Base-by-base conservation (phyloP, 2,329 filamentous ascomycete species). In the Achaetomium macrosporum region DNA sequence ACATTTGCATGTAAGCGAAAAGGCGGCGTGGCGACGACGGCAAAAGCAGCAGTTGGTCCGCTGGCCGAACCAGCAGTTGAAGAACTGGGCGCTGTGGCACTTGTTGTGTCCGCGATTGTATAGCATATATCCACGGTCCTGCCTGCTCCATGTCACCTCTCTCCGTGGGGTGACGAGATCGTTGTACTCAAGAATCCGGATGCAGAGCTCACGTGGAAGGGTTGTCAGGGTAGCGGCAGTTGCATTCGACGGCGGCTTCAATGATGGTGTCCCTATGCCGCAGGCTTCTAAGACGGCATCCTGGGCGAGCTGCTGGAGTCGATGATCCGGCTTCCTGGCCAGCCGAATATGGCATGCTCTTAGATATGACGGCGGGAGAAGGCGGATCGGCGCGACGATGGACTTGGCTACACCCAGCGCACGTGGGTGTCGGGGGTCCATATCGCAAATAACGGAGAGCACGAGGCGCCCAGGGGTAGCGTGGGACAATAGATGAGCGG, bases 311-410 rank as follows among this genome's bases (percentile, higher is more conserved):
- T 50, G 36, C 35, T 53, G 51, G 33, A 59, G 55, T 44, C 31
- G 37, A 10, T 1, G 5, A 31, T 55, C 39, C 2, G 47, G 43
- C 12, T 47, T 37, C 2, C 19, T 37, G 17, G 50, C 45, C 6
- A 59, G 42, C 29, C 57, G 52, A 33, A 59, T 33, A 16, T 51
- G 49, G 44, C 54, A 57, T 29, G 50, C 25, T n/a, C 37, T 41
- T 2, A 57, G n/a, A n/a, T n/a, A n/a, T n/a, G n/a, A 47, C 16
- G 12, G 47, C 2, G 57, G 55, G 1, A 59, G 43, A 16, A 42
- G 46, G 3, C 40, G 36, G 15, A 59, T 29, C 1, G 51, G 49
- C 8, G 16, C 43, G 8, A 50, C 44, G 30, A 53, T 33, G 4
- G 17, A 47, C 2, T n/a, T 41, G 35, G 52, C 55, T 17, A 46